phyloP scores from a whole-genome alignment of 2,329 filamentous ascomycete species.

The Pseudogymnoascus sp. region DNA sequence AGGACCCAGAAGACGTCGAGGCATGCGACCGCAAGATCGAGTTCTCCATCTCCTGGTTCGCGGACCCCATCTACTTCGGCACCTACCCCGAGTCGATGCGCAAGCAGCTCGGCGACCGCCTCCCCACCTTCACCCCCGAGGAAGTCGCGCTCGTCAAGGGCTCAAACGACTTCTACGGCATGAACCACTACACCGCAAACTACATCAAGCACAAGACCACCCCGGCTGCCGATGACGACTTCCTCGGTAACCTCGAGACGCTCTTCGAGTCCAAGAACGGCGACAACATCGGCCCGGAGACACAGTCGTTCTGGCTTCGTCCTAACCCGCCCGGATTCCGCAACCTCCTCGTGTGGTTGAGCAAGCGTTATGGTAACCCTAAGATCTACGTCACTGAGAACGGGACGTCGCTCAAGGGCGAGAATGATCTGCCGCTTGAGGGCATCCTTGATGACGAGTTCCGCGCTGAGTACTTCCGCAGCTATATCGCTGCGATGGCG shows the following conservation, averaged over 20 bases:
- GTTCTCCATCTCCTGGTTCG: constrained; percentile 83
- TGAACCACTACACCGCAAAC: constrained; percentile 90
- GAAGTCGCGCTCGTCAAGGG: constrained; percentile 67
- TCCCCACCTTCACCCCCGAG: constrained; percentile 65
- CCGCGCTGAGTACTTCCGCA: constrained; percentile 68
- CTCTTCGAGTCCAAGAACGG: constrained; percentile 63
- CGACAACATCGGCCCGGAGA: constrained; percentile 69
- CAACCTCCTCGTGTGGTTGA: constrained; percentile 67
- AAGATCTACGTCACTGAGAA: constrained; percentile 86
- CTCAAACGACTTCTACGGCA: constrained; percentile 90
- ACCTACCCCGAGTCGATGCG: constrained; percentile 78
- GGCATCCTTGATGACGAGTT: constrained; percentile 74
- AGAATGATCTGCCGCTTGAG: constrained; percentile 65
- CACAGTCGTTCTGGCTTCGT: constrained; percentile 72
- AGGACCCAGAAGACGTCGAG: constrained; percentile 65
- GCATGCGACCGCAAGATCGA: constrained; percentile 75
- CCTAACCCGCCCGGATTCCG: constrained; percentile 70
- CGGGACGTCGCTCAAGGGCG: constrained; percentile 73
- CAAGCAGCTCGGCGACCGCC: constrained; percentile 67
- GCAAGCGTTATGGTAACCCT: constrained; percentile 64
- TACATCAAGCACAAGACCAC: constrained; percentile 67
- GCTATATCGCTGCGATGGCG: constrained; percentile 69
- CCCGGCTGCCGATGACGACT: constrained; percentile 54
- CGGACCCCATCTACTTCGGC: constrained; percentile 77
- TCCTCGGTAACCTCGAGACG: constrained; percentile 66